phyloP scores from a whole-genome alignment of 257 asterid species.

The Solanum sejunctum region DNA sequence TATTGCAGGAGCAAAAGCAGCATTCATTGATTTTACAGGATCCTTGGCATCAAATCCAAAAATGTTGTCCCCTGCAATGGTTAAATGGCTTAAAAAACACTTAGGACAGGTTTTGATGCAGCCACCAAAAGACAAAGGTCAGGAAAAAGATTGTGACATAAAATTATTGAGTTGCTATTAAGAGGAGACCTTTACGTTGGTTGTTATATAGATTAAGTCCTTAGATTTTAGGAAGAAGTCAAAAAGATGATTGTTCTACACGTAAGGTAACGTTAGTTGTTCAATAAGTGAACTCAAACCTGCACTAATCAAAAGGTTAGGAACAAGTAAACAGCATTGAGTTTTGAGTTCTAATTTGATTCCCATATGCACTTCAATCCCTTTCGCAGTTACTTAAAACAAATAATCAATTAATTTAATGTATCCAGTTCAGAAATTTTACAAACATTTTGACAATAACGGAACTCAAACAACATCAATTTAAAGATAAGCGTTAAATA shows the following conservation, averaged over 20 bases:
- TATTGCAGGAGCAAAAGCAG: slow-evolving; percentile 79
- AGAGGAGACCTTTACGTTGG: not conserved
- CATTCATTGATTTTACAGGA: slow-evolving; percentile 61
- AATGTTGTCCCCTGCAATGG: slow-evolving; percentile 73
- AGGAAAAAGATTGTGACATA: not conserved
- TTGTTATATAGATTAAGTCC: not conserved
- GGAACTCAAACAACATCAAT: not conserved
- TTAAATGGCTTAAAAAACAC: not conserved
- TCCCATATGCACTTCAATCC: not conserved
- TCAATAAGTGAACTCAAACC: not conserved
- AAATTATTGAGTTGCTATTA: not conserved
- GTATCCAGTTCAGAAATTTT: not conserved
- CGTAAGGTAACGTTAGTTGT: not conserved
- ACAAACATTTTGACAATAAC: not conserved
- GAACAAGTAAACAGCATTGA: not conserved
- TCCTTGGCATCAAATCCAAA: slow-evolving; percentile 64
- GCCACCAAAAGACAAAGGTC: not conserved
- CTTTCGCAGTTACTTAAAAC: not conserved
- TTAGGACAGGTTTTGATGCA: not conserved
- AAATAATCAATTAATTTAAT: not conserved
- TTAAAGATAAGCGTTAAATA: not conserved
- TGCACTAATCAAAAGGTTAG: not conserved
- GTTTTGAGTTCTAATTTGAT: not conserved
- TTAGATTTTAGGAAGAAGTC: not conserved
- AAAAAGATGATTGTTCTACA: not conserved